Conservation (phyloP, 768 basidiomycete genomes). For the Antrodiella citrinella region DNA sequence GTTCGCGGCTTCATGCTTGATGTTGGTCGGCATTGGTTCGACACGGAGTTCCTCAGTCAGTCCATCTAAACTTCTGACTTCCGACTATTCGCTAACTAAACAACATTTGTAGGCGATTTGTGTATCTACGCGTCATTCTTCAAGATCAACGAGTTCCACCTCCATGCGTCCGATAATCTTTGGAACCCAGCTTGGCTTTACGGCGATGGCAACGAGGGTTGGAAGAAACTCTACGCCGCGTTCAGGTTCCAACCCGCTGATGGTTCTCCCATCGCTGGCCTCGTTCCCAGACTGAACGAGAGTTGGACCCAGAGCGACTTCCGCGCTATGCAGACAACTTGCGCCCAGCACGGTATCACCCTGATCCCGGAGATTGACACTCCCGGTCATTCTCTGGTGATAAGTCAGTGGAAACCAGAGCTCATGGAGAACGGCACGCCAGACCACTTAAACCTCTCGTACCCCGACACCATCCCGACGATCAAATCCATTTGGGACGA, state of each 20-base stretch:
- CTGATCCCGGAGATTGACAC: slow-evolving; percentile 38
- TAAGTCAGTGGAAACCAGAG: slow-evolving; percentile 39
- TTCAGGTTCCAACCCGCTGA: slow-evolving; percentile 33
- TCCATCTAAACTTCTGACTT: background rate
- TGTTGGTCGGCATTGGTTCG: slow-evolving; percentile 37
- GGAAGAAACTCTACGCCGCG: slow-evolving; percentile 33
- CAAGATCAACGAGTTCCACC: slow-evolving; percentile 35
- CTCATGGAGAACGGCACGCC: slow-evolving; percentile 30
- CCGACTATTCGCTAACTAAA: slow-evolving; percentile 1
- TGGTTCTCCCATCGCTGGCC: slow-evolving; percentile 25
- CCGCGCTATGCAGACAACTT: slow-evolving; percentile 27
- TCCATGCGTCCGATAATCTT: slow-evolving; percentile 36
- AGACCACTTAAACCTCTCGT: slow-evolving; percentile 32
- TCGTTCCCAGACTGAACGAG: slow-evolving; percentile 32
- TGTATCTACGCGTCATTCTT: slow-evolving; percentile 38
- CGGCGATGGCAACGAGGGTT: slow-evolving; percentile 24
- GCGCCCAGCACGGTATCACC: slow-evolving; percentile 29
- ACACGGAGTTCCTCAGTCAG: slow-evolving; percentile 29
- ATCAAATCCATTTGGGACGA: slow-evolving; percentile 37
- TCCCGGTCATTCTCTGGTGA: slow-evolving; percentile 33
- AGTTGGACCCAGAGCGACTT: slow-evolving; percentile 30
- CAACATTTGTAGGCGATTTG: slow-evolving; percentile 27
- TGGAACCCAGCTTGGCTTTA: slow-evolving; percentile 34
- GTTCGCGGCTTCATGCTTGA: slow-evolving; percentile 40
- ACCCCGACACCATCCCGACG: slow-evolving; percentile 36